Evolutionary conservation across 495 filamentous ascomycete species (phyloP).

Genomic region (Xylaria telfairii): DNA sequence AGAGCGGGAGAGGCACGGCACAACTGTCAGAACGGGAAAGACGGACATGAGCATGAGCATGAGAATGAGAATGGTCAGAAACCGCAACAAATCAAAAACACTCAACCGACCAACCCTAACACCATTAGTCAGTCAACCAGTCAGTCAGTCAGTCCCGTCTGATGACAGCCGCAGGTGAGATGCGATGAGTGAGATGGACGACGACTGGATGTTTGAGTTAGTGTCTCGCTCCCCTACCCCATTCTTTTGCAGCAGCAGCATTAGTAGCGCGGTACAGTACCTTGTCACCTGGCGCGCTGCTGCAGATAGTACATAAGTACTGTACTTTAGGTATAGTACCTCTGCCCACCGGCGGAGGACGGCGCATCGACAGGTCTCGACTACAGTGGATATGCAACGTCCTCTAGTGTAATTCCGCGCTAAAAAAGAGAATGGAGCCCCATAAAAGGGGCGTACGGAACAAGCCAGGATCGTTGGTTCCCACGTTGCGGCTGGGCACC

Average conservation of each 20-base stretch:
- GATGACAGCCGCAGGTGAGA: conserved; percentile 9
- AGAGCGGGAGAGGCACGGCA: background rate
- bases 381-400: background rate
- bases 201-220: conserved; percentile 1
- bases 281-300: background rate
- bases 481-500: background rate
- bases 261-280: too few relatives aligned
- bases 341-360: background rate
- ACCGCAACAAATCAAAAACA: conserved; percentile 8
- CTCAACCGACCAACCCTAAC: background rate
- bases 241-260: conserved; percentile 3
- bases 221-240: background rate
- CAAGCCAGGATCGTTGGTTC: background rate
- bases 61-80: background rate
- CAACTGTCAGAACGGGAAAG: background rate
- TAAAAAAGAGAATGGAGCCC: conserved; percentile 20
- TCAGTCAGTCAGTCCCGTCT: background rate
- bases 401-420: conserved; percentile 1
- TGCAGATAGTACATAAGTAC: too few relatives aligned
- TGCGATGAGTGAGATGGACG: conserved; percentile 13
- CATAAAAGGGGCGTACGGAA: conserved; percentile 22
- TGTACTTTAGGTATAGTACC: too few relatives aligned
- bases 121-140: background rate
- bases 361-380: background rate
- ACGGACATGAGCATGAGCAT: too few relatives aligned